Conservation (phyloP, 2,329 filamentous ascomycete species). For the Elsinoe australis region DNA sequence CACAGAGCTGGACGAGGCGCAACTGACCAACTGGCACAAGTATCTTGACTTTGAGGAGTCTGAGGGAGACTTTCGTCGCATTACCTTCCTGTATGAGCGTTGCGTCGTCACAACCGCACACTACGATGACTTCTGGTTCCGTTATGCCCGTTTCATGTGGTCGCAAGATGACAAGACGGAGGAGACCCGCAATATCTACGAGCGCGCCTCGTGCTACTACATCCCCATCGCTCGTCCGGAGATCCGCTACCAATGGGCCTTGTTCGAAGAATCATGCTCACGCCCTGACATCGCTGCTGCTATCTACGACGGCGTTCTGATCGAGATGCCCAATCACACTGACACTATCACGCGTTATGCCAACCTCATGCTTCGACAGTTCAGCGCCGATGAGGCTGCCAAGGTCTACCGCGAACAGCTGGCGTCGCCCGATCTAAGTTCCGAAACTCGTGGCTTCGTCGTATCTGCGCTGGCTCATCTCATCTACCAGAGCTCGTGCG, state of each 20-base stretch:
- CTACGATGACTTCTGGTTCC: constrained; percentile 96
- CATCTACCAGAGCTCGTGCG: constrained; percentile 75
- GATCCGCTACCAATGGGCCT: constrained; percentile 82
- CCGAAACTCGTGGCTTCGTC: constrained; percentile 76
- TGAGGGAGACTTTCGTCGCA: constrained; percentile 68
- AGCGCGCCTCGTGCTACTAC: constrained; percentile 74
- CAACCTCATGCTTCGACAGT: constrained; percentile 75
- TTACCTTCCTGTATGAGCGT: constrained; percentile 82
- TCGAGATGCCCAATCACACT: constrained; percentile 68
- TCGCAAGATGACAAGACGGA: constrained; percentile 73
- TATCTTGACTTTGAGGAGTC: constrained; percentile 93
- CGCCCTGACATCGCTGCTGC: constrained; percentile 71
- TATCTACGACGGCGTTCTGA: constrained; percentile 74
- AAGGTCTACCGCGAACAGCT: constrained; percentile 75
- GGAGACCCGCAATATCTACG: constrained; percentile 85
- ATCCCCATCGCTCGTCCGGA: constrained; percentile 79
- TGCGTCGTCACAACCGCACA: constrained; percentile 88
- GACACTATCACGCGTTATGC: constrained; percentile 85
- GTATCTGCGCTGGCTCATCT: constrained; percentile 83
- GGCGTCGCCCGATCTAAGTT: constrained; percentile 61
- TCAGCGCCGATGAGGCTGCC: constrained; percentile 75
- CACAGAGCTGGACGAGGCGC: constrained; percentile 77
- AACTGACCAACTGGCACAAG: constrained; percentile 86
- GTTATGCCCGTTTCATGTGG: constrained; percentile 93
- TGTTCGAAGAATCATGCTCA: constrained; percentile 82